phyloP scores from a whole-genome alignment of 2,329 filamentous ascomycete species.

The Exophiala viscosa region DNA sequence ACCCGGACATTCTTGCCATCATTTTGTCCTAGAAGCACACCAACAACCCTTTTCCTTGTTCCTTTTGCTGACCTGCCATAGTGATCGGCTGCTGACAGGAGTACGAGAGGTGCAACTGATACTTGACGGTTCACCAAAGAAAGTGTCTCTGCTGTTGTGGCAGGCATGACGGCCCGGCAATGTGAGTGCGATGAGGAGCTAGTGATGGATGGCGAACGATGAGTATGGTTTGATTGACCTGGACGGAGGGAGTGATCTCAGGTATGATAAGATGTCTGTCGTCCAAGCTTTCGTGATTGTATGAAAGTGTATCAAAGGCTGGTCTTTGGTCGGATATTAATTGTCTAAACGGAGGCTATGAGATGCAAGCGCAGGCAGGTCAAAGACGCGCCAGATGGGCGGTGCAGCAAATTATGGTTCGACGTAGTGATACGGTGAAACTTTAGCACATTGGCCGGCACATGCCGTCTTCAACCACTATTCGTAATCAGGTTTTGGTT shows the following conservation, averaged over 20 bases:
- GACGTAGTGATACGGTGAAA: too few relatives aligned
- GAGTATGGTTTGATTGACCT: not conserved
- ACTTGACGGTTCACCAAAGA: conserved; percentile 92
- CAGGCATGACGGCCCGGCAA: conserved; percentile 66
- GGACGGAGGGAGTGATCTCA: not conserved
- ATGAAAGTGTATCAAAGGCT: too few relatives aligned
- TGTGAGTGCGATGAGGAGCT: not conserved
- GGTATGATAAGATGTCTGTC: too few relatives aligned
- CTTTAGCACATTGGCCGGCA: too few relatives aligned
- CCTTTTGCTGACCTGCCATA: conserved; percentile 92
- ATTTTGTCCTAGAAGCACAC: conserved; percentile 91
- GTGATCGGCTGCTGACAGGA: conserved; percentile 96
- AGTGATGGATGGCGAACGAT: not conserved
- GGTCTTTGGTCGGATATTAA: too few relatives aligned
- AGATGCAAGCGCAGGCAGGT: too few relatives aligned
- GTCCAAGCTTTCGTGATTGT: too few relatives aligned
- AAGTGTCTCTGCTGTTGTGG: conserved; percentile 93
- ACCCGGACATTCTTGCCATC: conserved; percentile 94
- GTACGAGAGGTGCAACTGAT: conserved; percentile 93
- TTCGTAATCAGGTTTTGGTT: too few relatives aligned
- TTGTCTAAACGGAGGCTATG: too few relatives aligned
- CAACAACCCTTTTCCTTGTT: conserved; percentile 83
- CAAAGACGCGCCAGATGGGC: too few relatives aligned
- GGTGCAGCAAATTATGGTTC: too few relatives aligned
- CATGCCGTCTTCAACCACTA: too few relatives aligned